Base-by-base conservation (phyloP, 1,284 basidiomycete species). In the Cryptococcus wingfieldii region DNA sequence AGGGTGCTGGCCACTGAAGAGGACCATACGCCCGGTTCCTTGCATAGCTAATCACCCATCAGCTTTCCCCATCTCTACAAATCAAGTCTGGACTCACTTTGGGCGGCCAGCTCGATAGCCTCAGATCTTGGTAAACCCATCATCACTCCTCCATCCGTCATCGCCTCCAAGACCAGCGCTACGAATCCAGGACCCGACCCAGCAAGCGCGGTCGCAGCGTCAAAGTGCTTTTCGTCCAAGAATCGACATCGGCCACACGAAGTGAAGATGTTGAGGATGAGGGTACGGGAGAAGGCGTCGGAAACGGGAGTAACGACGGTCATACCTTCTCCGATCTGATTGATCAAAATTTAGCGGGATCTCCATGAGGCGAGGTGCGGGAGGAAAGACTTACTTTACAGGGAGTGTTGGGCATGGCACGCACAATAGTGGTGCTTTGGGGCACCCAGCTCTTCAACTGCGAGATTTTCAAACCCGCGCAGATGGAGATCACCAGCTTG, bases 141-240 rank as follows among this genome's bases (percentile, higher is more conserved):
- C 96, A 99, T 98, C 44, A 98, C 96, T 34, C 92, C 96, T 37
- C 96, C 96, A 76, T 98, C 96, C 2, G 92, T 88, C 93, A 99
- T 97, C 0, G 96, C 95, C 77, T 99, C 96, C 58, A 99, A 81
- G 68, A 98, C 94, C 47, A 98, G 86, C 64, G 91, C 93, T 1
- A 91, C 92, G 76, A 99, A 98, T 0, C 96, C 96, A 34, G 96
- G 96, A 0, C 96, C 96, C 9, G 90, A 92, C 2, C 94, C 96
- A 16, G 90, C 93, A 4, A 99, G 81, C 9, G 96, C 96, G 0
- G 96, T 99, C 71, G 91, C 96, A 3, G 94, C 95, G 77, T 99
- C 95, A 71, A 99, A 98, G 78, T 98, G 88, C 76, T 94, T 95
- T 75, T 97, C 93, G 54, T 96, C 93, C 43, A 97, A 82, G 81